Base-by-base conservation (phyloP, 2,329 filamentous ascomycete species). In the Mariannaea elegans region DNA sequence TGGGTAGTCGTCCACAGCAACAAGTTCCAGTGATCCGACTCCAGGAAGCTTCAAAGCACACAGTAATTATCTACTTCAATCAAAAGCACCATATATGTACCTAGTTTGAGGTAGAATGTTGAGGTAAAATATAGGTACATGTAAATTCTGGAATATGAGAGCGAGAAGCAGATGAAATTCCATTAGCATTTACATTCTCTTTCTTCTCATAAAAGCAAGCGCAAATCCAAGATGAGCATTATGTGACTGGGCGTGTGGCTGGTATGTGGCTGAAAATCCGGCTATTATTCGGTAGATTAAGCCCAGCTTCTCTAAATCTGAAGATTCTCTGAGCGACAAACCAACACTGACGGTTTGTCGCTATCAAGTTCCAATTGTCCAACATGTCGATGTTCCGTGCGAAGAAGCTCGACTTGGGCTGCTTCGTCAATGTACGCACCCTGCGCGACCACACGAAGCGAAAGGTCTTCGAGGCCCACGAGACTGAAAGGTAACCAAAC, bases 381-480 rank as follows among this genome's bases (percentile, higher is more conserved):
- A 86, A 67, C 64, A 92, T 92, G 89, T 90, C 92, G 46, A 91
- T 94, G 81, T 97, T 97, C 80, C 85, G 93, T 71, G 84, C 93
- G 29, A 97, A 97, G 80, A 94, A 89, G 83, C 88, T 97, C 69
- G 93, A 98, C 71, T 81, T 98, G 68, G 89, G 91, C 76, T 92
- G 92, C 75, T 97, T 91, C 74, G 78, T 96, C 80, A 97, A 97
- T 74, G 87, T 90, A 76, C 90, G 90, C 68, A 86, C 92, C 67
- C 90, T 99, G 75, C 92, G 95, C 71, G 95, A 99, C 78, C 93
- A 98, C 81, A 94, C 93, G 55, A 99, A 98, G 87, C 91, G 95
- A 72, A 94, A 96, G 81, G 92, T 93, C 59, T 97, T 94, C 73
- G 91, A 90, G 74, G 84, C 93, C 75, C 82, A 90, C 74, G 95